These are phyloP conservation scores for Dipteronia sinensis DNA, from an alignment of 345 rosid genomes.

Conservation along the genomic window DNA sequence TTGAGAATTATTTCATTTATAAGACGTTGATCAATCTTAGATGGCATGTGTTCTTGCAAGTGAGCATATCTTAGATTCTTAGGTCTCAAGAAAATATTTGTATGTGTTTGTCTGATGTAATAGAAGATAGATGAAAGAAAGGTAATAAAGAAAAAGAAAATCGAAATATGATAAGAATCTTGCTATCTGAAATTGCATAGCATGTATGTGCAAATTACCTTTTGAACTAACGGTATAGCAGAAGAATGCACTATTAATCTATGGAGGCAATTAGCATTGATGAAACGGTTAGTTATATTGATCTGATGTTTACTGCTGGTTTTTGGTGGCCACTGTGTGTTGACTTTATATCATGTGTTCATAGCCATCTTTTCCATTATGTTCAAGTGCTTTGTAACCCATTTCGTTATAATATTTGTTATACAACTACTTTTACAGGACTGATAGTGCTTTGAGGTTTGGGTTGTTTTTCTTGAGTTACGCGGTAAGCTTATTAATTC, in stretches of 20 bases:
- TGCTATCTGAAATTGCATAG: not conserved
- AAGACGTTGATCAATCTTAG: not conserved
- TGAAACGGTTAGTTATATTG: not conserved
- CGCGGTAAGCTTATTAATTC: conserved; percentile 47
- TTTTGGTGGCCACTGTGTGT: not conserved
- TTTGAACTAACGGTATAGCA: not conserved
- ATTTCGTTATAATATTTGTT: not conserved
- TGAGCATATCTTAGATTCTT: not conserved
- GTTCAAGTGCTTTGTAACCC: not conserved
- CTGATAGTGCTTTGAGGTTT: conserved; percentile 95
- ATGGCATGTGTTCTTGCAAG: not conserved
- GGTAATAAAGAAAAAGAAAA: not conserved
- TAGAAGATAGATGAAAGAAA: not conserved
- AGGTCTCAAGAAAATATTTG: not conserved
- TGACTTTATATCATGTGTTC: not conserved
- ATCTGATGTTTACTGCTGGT: not conserved
- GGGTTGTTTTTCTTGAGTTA: conserved; percentile 88
- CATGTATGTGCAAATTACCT: not conserved
- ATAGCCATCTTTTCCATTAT: not conserved
- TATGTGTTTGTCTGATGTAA: not conserved
- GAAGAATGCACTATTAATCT: not conserved
- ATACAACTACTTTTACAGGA: conserved; percentile 56
- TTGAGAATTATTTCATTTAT: not conserved
- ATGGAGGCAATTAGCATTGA: not conserved
- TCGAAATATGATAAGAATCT: not conserved